Base-by-base conservation (phyloP, 2,329 filamentous ascomycete genomes). In the Phaeoacremonium minimum region DNA sequence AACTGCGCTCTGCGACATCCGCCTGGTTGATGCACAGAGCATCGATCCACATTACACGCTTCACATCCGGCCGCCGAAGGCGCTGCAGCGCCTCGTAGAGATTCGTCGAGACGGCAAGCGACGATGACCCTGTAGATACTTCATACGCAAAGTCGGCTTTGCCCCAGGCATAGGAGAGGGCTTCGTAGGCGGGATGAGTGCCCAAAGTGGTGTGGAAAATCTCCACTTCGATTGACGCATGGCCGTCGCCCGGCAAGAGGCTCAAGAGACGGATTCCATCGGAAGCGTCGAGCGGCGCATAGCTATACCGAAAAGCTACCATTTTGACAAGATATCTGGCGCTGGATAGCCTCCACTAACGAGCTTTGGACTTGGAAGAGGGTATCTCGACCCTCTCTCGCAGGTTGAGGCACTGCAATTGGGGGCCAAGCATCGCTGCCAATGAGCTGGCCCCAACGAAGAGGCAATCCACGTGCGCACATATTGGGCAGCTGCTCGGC, bases 91-190 rank as follows among this genome's bases (percentile, higher is more conserved):
- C 37, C 4, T 4, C 18, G n/a, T 15, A 11, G 9, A 40, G 28
- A 15, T 20, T 40, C 16, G n/a, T 4, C 12, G 32, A 18, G 15
- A 36, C 19, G 15, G 4, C 30, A 13, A 14, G 11, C n/a, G 2
- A 2, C 11, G 13, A 5, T 7, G 7, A 9, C 15, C 31, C 15
- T 12, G 30, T 14, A 6, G 9, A 13, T n/a, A 40, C 11, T 13
- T n/a, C 6, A 9, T 9, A 6, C 5, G 15, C 20, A 14, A 16
- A 4, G 12, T 19, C 17, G 4, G 28, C 7, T 16, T 40, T 33
- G 12, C 37, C 37, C 37, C 33, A 40, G 6, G 16, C 32, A 18
- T 40, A 40, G 4, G 37, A 40, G 3, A 40, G 15, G n/a, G 33
- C 37, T 13, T 35, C 20, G 16, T 36, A 40, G 5, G 11, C 15